A percentile compares a stretch with the other conserved stretches of the same genome.
These are phyloP conservation scores for Asclepias syriaca DNA, from an alignment of 257 asterid species.

Conservation along the genomic window DNA sequence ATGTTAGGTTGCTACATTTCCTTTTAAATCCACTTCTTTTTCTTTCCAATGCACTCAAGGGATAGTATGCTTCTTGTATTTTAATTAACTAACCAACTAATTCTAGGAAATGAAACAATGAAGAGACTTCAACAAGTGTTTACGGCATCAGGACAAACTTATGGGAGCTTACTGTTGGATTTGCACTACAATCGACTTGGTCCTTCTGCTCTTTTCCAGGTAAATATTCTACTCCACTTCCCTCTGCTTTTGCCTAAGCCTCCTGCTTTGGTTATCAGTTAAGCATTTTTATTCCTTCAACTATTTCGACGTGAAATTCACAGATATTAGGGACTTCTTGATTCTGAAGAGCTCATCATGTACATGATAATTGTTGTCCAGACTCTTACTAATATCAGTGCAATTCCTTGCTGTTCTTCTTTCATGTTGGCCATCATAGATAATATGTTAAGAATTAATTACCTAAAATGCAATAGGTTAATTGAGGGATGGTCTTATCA, in stretches of 20 bases:
- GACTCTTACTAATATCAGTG: neutral
- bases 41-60: neutral
- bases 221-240: conserved; percentile 16
- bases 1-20: conserved; percentile 48
- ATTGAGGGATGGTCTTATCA: neutral
- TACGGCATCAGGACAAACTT: conserved; percentile 65
- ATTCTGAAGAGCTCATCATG: neutral
- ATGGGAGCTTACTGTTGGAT: conserved; percentile 76
- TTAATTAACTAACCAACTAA: conserved; percentile 3
- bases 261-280: neutral
- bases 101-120: conserved; percentile 72
- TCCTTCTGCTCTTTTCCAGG: conserved; percentile 79
- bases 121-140: conserved; percentile 74
- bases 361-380: neutral
- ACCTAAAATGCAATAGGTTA: neutral
- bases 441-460: neutral
- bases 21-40: neutral
- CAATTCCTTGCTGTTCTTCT: neutral
- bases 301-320: neutral
- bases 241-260: neutral
- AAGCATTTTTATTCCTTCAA: neutral
- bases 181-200: conserved; percentile 84
- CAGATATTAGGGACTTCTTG: neutral
- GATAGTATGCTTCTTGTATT: conserved; percentile 15
- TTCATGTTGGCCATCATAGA: neutral